A percentile compares a stretch with the other conserved stretches of the same genome.
phyloP scores from a whole-genome alignment of 139 green algal species.

The Tetradesmus obliquus region DNA sequence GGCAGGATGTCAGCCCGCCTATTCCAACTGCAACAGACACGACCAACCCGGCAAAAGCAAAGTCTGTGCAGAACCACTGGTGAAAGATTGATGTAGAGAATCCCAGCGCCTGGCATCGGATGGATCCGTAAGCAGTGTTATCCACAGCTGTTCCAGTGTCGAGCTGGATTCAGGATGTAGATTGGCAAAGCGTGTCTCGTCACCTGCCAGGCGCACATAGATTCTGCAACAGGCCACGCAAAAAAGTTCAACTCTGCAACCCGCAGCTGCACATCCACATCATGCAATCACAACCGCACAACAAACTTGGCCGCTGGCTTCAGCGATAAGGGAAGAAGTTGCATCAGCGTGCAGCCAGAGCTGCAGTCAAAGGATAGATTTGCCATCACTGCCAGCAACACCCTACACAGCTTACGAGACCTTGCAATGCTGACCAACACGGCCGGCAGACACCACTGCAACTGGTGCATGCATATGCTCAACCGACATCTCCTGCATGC shows the following conservation, averaged over 20 bases:
- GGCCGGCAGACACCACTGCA: background rate
- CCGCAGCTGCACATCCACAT: background rate
- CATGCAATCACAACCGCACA: background rate
- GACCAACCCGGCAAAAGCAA: too few species aligned
- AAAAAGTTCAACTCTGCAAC: background rate
- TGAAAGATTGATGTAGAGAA: too few species aligned
- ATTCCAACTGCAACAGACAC: too few species aligned
- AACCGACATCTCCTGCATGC: too few species aligned
- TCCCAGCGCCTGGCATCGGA: conserved; percentile 1
- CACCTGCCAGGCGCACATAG: background rate
- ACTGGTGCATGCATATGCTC: background rate
- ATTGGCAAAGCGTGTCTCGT: background rate
- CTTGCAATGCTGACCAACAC: too few species aligned
- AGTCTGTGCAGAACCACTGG: too few species aligned
- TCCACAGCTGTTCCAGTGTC: background rate
- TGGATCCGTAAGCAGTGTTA: conserved; percentile 22
- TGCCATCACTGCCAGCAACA: background rate
- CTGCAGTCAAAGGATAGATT: background rate
- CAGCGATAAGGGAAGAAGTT: background rate
- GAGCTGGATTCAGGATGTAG: background rate
- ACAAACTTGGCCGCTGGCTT: background rate
- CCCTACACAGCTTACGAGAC: background rate
- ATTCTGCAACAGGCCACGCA: too few species aligned
- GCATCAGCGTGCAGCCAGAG: background rate
- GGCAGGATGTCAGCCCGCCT: too few species aligned